Evolutionary conservation across 208 protist species (phyloP).

Genomic region (Leishmania martiniquensis): DNA sequence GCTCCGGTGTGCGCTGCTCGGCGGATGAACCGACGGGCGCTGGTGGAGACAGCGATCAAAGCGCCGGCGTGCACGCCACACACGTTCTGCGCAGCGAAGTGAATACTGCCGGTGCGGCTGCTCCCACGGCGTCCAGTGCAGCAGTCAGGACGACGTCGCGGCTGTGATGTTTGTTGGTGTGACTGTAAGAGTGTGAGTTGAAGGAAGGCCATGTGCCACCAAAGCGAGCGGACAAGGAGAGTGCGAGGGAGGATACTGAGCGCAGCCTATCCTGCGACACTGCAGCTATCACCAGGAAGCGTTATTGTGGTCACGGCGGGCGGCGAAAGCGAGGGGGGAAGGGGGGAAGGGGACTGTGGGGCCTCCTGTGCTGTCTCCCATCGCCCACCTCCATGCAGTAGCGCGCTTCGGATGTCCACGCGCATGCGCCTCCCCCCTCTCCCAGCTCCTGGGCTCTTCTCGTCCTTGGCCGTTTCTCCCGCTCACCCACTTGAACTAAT

Average conservation of each 20-base stretch:
- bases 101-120: neutral
- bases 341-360: neutral
- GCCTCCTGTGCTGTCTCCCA: neutral
- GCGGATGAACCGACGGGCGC: neutral
- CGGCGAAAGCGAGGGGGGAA: neutral
- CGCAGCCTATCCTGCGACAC: neutral
- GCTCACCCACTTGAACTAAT: neutral
- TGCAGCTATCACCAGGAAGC: neutral
- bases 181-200: neutral
- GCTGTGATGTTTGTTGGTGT: slow-evolving; percentile 1
- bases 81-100: slow-evolving; percentile 19
- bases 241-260: neutral
- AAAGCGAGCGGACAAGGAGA: neutral
- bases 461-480: neutral
- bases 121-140: neutral
- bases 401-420: neutral
- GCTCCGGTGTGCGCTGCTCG: neutral
- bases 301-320: neutral
- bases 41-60: neutral
- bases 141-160: neutral
- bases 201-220: neutral
- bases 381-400: neutral
- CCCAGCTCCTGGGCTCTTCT: too few species aligned
- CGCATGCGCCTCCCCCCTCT: neutral
- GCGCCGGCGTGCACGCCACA: slow-evolving; percentile 15